A percentile compares a stretch with the other conserved stretches of the same genome.
Conservation (phyloP, 2,329 filamentous ascomycete species). For the Pseudopyricularia cyperi region DNA sequence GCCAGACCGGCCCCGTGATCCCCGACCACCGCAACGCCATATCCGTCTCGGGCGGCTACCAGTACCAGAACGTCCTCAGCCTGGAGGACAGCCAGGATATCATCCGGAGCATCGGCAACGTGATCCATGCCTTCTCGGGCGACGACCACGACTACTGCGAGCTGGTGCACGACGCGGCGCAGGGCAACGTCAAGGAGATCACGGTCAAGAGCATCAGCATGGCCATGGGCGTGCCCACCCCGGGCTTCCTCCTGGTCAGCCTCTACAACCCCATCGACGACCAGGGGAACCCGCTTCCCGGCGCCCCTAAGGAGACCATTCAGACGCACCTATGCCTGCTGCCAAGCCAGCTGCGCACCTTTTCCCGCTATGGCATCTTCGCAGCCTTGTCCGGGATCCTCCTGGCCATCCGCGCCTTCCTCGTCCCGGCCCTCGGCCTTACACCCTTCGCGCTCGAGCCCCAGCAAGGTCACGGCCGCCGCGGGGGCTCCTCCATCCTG, state of each 20-base stretch:
- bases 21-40: slow-evolving; percentile 69
- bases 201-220: slow-evolving; percentile 92
- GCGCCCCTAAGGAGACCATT: slow-evolving; percentile 43
- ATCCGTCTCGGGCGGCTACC: slow-evolving; percentile 65
- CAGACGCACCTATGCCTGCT: slow-evolving; percentile 86
- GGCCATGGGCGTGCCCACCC: slow-evolving; percentile 87
- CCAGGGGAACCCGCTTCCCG: slow-evolving; percentile 32
- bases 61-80: slow-evolving; percentile 90
- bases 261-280: slow-evolving; percentile 81
- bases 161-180: slow-evolving; percentile 60
- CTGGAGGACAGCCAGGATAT: slow-evolving; percentile 64
- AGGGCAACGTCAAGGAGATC: slow-evolving; percentile 60
- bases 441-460: slow-evolving; percentile 39
- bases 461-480: neutral
- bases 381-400: slow-evolving; percentile 37
- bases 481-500: slow-evolving; percentile 13
- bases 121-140: slow-evolving; percentile 80
- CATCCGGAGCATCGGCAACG: slow-evolving; percentile 65
- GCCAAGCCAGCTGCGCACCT: slow-evolving; percentile 76
- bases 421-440: slow-evolving; percentile 41
- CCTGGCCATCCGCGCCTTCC: slow-evolving; percentile 39
- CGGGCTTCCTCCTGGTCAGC: slow-evolving; percentile 78
- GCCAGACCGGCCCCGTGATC: slow-evolving; percentile 36
- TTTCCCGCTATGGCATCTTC: slow-evolving; percentile 62
- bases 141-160: slow-evolving; percentile 99